Base-by-base conservation (phyloP, 2,329 filamentous ascomycete species). In the Calycina herbarum region DNA sequence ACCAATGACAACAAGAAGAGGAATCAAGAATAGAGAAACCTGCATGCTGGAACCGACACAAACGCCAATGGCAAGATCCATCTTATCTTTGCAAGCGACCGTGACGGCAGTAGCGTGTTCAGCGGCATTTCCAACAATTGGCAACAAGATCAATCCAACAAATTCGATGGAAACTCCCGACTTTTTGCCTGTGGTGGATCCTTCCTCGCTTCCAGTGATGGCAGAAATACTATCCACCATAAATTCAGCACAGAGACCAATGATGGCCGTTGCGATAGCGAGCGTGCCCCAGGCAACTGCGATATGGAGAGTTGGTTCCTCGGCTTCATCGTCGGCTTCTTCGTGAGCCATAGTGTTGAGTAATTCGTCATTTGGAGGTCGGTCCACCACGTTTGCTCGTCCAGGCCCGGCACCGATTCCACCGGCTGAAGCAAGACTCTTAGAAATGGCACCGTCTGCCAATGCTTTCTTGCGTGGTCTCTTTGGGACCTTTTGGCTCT, bases 41-140 rank as follows among this genome's bases (percentile, higher is more conserved):
- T 95, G 92, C 76, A 95, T 89, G 77, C 89, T 92, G 65, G 89
- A 93, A 38, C 92, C 92, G 72, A 95, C 91, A 20, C 91, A 91
- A 61, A 94, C 91, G 57, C 90, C 89, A 80, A 94, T 92, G 40
- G 92, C 88, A 57, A 89, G 78, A 73, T 89, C 86, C 87, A 90
- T 90, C 79, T 90, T 94, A 94, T 81, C 54, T 89, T 89, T 3
- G 92, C 66, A 62, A 0, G 73, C 96, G 29, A 94, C 91, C n/a
- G 93, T 89, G 6, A 93, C 90, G 10, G 92, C 91, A 1, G 91
- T 94, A 31, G 93, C 91, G 73, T 94, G 91, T 76, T 94, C 91
- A 1, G 91, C 90, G 1, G 90, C 90, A 73, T 94, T 94, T 57
- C 91, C 91, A 33, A 94, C 91, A 68, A 94, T 93, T 1, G 91